phyloP scores from a whole-genome alignment of 352 stramenopile species.

The Globisporangium spinosum region DNA sequence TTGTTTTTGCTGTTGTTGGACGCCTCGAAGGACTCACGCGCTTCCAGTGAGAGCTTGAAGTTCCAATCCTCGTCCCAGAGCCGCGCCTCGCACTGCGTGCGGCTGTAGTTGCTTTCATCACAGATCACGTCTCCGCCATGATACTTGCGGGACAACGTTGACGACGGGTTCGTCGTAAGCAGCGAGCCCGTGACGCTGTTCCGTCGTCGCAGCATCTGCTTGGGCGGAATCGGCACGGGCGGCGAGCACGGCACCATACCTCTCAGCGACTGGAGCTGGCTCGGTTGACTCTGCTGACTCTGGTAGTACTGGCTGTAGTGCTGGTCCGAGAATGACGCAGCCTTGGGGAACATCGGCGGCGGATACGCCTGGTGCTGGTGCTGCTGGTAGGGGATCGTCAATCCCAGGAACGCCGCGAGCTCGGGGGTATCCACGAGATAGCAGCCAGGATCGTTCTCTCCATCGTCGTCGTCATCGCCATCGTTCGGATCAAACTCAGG shows the following conservation, averaged over 20 bases:
- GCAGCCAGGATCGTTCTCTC: neutral
- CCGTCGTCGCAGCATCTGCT: slow-evolving; percentile 14
- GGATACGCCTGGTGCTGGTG: neutral
- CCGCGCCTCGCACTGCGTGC: slow-evolving; percentile 43
- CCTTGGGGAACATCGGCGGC: slow-evolving; percentile 7
- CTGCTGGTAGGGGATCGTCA: neutral
- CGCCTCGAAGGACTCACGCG: slow-evolving; percentile 56
- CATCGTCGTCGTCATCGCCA: neutral
- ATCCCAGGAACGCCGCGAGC: slow-evolving; percentile 15
- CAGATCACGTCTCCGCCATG: neutral
- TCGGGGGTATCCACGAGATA: slow-evolving; percentile 17
- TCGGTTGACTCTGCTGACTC: neutral
- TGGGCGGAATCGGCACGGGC: slow-evolving; percentile 21
- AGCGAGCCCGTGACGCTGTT: slow-evolving; percentile 20
- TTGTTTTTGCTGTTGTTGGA: slow-evolving; percentile 15
- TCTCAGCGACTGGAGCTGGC: neutral
- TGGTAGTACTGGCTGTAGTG: slow-evolving; percentile 3
- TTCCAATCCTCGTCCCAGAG: slow-evolving; percentile 71
- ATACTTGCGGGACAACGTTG: neutral
- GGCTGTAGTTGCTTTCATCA: slow-evolving; percentile 26
- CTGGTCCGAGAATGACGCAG: slow-evolving; percentile 18
- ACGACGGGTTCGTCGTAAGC: slow-evolving; percentile 1
- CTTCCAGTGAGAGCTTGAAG: slow-evolving; percentile 69
- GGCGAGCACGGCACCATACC: slow-evolving; percentile 21
- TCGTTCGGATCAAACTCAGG: neutral